Percentiles rank a stretch among this genome's conserved stretches.
phyloP scores from a whole-genome alignment of 2,329 filamentous ascomycete genomes.

The Aspergillus japonicus region DNA sequence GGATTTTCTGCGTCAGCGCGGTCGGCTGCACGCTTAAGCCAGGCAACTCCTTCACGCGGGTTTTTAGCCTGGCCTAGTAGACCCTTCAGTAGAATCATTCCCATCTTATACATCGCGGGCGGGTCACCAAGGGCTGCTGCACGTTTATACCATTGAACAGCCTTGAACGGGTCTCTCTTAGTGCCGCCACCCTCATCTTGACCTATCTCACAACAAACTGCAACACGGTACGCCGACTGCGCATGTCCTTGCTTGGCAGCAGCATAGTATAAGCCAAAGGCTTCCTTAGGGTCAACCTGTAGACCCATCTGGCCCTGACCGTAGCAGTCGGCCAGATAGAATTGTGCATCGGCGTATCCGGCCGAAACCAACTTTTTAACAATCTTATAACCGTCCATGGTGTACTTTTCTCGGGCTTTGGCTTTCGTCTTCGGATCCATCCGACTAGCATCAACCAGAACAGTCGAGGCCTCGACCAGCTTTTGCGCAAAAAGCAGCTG shows the following conservation, averaged over 20 bases:
- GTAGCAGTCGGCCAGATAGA: constrained; percentile 85
- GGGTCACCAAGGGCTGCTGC: constrained; percentile 87
- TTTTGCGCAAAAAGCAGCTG: constrained; percentile 77
- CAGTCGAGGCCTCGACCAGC: constrained; percentile 77
- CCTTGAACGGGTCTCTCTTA: constrained; percentile 84
- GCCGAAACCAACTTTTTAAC: constrained; percentile 79
- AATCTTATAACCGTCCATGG: constrained; percentile 83
- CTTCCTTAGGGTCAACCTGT: constrained; percentile 83
- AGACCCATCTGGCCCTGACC: constrained; percentile 77
- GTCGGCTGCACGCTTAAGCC: constrained; percentile 91
- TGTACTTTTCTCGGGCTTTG: constrained; percentile 75
- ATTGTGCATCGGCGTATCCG: constrained; percentile 84
- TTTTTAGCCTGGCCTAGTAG: constrained; percentile 84
- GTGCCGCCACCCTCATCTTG: constrained; percentile 93
- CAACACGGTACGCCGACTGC: constrained; percentile 86
- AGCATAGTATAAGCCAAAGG: constrained; percentile 88
- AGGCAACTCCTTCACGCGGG: constrained; percentile 79
- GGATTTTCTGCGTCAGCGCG: constrained; percentile 86
- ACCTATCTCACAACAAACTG: constrained; percentile 95
- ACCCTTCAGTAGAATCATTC: constrained; percentile 92
- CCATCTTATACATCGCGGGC: constrained; percentile 97
- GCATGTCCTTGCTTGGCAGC: constrained; percentile 87
- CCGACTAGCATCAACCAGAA: constrained; percentile 72
- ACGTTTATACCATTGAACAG: constrained; percentile 96
- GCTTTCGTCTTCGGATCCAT: constrained; percentile 63